These are phyloP conservation scores for Saposhnikovia divaricata DNA, from an alignment of 129 eudicot species.

Conservation along the genomic window DNA sequence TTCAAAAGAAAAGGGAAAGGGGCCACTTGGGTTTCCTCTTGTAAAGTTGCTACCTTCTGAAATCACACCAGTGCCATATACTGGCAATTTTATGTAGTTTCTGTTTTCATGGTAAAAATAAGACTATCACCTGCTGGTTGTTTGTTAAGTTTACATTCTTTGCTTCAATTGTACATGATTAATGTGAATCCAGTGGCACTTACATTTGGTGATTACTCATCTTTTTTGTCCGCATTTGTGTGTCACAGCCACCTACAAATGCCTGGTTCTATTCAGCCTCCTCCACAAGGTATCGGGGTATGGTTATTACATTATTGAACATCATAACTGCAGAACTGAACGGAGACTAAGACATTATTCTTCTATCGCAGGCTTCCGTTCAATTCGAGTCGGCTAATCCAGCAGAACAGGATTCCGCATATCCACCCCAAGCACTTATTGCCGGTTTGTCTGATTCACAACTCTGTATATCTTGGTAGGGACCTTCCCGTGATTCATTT, in stretches of 20 bases:
- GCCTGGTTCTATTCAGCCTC: background rate
- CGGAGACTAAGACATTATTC: no score
- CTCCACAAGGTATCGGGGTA: no score
- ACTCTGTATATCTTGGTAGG: background rate
- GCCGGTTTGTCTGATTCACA: background rate
- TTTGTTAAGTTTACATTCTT: background rate
- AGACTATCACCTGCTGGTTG: background rate
- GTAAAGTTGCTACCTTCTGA: background rate
- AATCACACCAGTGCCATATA: background rate
- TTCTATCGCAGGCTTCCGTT: no score
- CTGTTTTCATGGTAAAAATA: background rate
- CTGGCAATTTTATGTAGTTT: background rate
- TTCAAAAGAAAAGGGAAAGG: background rate
- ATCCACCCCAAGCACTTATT: no score
- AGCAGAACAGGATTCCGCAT: no score
- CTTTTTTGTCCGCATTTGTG: background rate
- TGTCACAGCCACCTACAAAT: background rate
- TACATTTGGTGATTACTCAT: background rate
- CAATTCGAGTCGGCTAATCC: no score
- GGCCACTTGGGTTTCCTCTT: background rate
- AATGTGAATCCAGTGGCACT: background rate
- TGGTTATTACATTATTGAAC: no score
- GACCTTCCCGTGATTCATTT: background rate
- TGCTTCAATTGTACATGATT: background rate
- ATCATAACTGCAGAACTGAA: no score